Percentiles rank a stretch among this genome's conserved stretches.
These are phyloP conservation scores for Ocimum tenuiflorum DNA, from an alignment of 257 asterid genomes.

Conservation along the genomic window DNA sequence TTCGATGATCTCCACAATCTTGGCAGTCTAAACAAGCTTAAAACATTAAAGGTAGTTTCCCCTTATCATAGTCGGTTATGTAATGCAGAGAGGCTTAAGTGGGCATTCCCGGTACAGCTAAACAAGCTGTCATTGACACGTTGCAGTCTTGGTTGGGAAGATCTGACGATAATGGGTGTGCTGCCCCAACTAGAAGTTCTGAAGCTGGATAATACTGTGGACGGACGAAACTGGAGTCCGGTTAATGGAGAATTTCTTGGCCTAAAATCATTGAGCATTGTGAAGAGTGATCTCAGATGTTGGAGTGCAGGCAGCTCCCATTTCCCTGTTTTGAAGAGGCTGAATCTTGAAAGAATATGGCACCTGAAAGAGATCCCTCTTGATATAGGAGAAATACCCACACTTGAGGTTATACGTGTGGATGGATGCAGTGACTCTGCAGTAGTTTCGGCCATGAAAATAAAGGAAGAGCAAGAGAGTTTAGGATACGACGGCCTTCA, in stretches of 20 bases:
- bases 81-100: too few species aligned
- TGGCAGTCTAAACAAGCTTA: background rate
- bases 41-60: background rate
- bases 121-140: background rate
- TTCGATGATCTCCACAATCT: background rate
- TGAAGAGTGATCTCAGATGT: background rate
- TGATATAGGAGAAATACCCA: background rate
- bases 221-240: background rate
- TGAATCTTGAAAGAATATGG: background rate
- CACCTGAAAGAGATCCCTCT: background rate
- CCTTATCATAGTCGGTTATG: too few species aligned
- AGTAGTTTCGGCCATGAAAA: background rate
- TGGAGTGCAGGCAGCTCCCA: background rate
- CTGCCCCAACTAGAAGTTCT: conserved; percentile 2
- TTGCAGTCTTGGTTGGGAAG: background rate
- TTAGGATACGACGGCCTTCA: background rate
- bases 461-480: background rate
- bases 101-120: background rate
- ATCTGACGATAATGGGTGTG: background rate
- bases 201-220: background rate
- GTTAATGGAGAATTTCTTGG: background rate
- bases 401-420: background rate
- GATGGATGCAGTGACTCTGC: background rate
- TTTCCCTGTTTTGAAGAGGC: background rate
- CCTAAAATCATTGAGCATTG: background rate